Evolutionary conservation across 768 basidiomycete species (phyloP), one percentile per base, ranked within the genome.

Genomic region (Boletus edulis): DNA sequence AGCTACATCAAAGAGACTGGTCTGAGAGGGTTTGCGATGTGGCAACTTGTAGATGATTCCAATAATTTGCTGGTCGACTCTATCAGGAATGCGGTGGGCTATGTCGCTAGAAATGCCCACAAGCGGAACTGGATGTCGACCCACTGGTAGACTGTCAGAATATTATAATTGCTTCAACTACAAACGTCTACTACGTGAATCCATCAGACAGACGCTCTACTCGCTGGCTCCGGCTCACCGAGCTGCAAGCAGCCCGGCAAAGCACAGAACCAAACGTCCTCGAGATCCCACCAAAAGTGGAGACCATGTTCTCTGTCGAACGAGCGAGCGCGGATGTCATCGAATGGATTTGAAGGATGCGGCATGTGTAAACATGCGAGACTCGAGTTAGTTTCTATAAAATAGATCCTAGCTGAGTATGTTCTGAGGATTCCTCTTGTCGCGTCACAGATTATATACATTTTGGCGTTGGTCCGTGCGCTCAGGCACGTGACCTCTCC

Each of bases 341-440:
- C 84, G 80, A 81, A 72, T 35, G 34, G 34, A 35, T 14, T 35
- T 35, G 34, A 34, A 34, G 34, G 74, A 79, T 80, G 80, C 68
- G 83, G 83, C 84, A 85, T 83, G 82, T 78, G 76, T 84, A 83
- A 83, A 84, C 82, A 84, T 85, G 84, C 84, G 80, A 84, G 82
- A 85, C 82, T 83, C 83, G 81, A 72, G 84, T 84, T 81, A 84
- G 83, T 82, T 82, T 81, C 84, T 85, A 82, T 84, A 83, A 67
- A 85, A 85, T 81, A 85, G 83, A 85, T 85, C 83, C 83, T 85
- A 82, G 80, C 81, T 82, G 84, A 85, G 84, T 85, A 85, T 85
- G 83, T 83, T 85, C 84, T 85, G 2, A 2, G 60, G 75, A 65
- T 81, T 75, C 62, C 62, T 14, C 0, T 20, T 50, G 55, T 43